phyloP scores from a whole-genome alignment of 306 rosid genomes.

The Medicago ruthenica region DNA sequence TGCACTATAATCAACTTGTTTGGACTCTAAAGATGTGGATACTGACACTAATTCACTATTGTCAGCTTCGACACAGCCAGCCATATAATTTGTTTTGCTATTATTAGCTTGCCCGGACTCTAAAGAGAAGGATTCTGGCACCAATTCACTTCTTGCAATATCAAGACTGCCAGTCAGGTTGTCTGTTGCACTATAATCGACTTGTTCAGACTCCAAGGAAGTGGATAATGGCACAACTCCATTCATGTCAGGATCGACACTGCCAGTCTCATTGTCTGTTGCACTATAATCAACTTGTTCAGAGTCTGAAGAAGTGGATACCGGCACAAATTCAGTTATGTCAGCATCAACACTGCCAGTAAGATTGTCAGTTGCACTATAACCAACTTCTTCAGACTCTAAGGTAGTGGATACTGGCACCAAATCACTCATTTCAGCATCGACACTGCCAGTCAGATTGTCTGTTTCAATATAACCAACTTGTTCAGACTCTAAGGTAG shows the following conservation, averaged over 20 bases:
- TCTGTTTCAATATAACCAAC: constrained; percentile 7
- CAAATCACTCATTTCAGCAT: not conserved
- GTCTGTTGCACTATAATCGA: not conserved
- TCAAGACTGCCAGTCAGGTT: constrained; percentile 29
- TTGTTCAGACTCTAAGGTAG: constrained; percentile 31
- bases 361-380: constrained; percentile 4
- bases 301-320: not conserved
- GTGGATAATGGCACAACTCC: not conserved
- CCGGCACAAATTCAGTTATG: not conserved
- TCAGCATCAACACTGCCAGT: constrained; percentile 15
- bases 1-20: constrained; percentile 1
- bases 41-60: not conserved
- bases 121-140: constrained; percentile 29
- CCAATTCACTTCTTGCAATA: not conserved
- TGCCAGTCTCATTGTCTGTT: no score
- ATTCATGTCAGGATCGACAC: no score
- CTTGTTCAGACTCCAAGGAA: constrained; percentile 12
- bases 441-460: constrained; percentile 13
- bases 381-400: constrained; percentile 26
- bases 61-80: constrained; percentile 5
- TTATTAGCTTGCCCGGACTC: constrained; percentile 27
- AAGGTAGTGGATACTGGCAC: constrained; percentile 10
- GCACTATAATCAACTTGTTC: not conserved
- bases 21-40: constrained; percentile 26
- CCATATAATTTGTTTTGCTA: not conserved